These are phyloP conservation scores for Myxozyma sirexii DNA, from an alignment of 805 yeast species.

Conservation along the genomic window DNA sequence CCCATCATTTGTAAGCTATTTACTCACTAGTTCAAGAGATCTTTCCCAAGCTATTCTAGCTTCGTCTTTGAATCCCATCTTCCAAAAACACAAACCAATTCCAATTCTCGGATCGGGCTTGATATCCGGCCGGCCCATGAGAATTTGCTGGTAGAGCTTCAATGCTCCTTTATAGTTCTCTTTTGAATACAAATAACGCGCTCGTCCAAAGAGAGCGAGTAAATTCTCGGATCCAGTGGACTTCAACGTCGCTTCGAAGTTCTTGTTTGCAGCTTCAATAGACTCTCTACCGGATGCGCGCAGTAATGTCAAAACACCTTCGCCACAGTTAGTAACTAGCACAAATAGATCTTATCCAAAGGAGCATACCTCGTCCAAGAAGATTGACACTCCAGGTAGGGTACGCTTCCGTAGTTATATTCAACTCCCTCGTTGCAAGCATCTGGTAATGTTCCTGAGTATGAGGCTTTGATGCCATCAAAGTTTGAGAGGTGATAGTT, in stretches of 20 bases:
- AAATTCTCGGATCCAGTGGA: constrained; percentile 61
- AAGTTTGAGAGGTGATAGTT: constrained; percentile 3
- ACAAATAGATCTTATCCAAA: not conserved
- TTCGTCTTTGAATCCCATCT: constrained; percentile 71
- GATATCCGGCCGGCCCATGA: constrained; percentile 68
- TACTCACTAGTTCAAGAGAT: constrained; percentile 55
- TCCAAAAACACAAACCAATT: constrained; percentile 93
- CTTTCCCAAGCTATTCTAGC: constrained; percentile 86
- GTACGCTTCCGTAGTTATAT: constrained; percentile 51
- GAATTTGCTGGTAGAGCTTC: constrained; percentile 78
- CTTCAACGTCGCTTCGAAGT: constrained; percentile 62
- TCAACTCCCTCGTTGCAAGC: constrained; percentile 51
- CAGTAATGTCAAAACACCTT: constrained; percentile 54
- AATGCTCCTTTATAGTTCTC: constrained; percentile 74
- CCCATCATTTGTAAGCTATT: not conserved
- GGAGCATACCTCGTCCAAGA: constrained; percentile 58
- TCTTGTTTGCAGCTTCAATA: constrained; percentile 70
- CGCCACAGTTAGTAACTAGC: not conserved
- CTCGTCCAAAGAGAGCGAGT: constrained; percentile 80
- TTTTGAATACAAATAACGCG: constrained; percentile 73
- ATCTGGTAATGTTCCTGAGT: constrained; percentile 43
- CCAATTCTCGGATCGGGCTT: constrained; percentile 95
- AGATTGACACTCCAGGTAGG: constrained; percentile 53
- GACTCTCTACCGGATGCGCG: constrained; percentile 51
- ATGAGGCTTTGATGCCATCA: constrained; percentile 13